Evolutionary conservation across 2,329 filamentous ascomycete genomes (phyloP).

Genomic region (Neonectria neomacrospora): DNA sequence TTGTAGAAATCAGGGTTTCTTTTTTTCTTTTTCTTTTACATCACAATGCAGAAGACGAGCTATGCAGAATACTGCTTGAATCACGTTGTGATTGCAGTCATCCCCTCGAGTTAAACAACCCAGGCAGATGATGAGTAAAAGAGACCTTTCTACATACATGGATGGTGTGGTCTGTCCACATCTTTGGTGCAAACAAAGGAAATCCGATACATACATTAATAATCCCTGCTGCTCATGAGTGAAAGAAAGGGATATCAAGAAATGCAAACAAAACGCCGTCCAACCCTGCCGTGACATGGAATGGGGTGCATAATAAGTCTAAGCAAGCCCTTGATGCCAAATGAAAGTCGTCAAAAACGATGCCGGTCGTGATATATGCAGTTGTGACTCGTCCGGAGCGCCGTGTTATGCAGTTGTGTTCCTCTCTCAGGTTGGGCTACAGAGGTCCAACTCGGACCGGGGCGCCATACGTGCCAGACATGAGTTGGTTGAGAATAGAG

Average conservation of each 20-base stretch:
- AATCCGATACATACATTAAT: slow-evolving; percentile 31
- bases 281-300: slow-evolving; percentile 44
- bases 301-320: slow-evolving; percentile 48
- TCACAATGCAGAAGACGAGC: not conserved
- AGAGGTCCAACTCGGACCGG: slow-evolving; percentile 72
- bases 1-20: not conserved
- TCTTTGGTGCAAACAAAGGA: slow-evolving; percentile 19
- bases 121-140: slow-evolving; percentile 15
- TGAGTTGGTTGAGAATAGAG: slow-evolving; percentile 71
- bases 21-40: no score
- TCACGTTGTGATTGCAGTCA: slow-evolving; percentile 18
- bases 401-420: slow-evolving; percentile 42
- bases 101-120: slow-evolving; percentile 14
- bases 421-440: slow-evolving; percentile 50
- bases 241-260: slow-evolving; percentile 47
- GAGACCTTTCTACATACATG: slow-evolving; percentile 41
- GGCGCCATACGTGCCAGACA: slow-evolving; percentile 69
- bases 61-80: slow-evolving; percentile 7
- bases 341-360: slow-evolving; percentile 48
- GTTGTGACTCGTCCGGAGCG: slow-evolving; percentile 38
- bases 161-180: slow-evolving; percentile 32
- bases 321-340: slow-evolving; percentile 51
- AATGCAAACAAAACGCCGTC: slow-evolving; percentile 49
- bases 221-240: slow-evolving; percentile 38
- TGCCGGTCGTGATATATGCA: slow-evolving; percentile 49